Evolutionary conservation across 129 eudicot species (phyloP).

Genomic region (Heracleum sosnowskyi): DNA sequence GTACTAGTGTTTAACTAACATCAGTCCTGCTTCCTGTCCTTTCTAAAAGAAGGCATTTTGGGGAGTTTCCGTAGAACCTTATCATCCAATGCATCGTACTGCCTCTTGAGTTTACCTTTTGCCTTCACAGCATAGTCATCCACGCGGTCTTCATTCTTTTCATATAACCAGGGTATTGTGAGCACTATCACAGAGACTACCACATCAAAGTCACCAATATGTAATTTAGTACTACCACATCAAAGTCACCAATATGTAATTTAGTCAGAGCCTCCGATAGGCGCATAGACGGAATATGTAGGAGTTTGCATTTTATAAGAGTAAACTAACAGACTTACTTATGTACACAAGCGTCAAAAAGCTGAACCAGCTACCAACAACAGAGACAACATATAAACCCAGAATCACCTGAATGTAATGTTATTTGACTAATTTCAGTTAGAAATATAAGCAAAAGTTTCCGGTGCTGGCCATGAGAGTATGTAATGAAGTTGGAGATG

Average conservation of each 20-base stretch:
- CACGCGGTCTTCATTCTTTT: slow-evolving; percentile 63
- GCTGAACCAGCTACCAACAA: slow-evolving; percentile 71
- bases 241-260: slow-evolving; percentile 9
- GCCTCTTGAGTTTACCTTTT: slow-evolving; percentile 41
- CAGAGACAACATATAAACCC: slow-evolving; percentile 54
- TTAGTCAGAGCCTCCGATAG: not conserved
- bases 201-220: slow-evolving; percentile 12
- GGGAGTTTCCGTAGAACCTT: slow-evolving; percentile 61
- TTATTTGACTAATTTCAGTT: not conserved
- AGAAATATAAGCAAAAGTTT: not conserved
- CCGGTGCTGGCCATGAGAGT: not conserved
- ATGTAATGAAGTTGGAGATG: not conserved
- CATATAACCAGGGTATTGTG: slow-evolving; percentile 65
- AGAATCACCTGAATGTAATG: slow-evolving; percentile 46
- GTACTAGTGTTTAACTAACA: not conserved
- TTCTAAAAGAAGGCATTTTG: slow-evolving; percentile 39
- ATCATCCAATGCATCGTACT: slow-evolving; percentile 35
- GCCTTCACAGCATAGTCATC: slow-evolving; percentile 59
- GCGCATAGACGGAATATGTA: not conserved
- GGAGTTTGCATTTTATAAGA: not conserved
- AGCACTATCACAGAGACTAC: slow-evolving; percentile 53
- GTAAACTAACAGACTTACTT: slow-evolving; percentile 33
- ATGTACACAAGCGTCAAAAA: slow-evolving; percentile 70
- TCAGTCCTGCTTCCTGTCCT: slow-evolving; percentile 45
- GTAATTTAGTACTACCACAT: slow-evolving; percentile 21